A percentile compares a stretch with the other conserved stretches of the same genome.
phyloP scores from a whole-genome alignment of 257 asterid species.

The Verbena officinalis region DNA sequence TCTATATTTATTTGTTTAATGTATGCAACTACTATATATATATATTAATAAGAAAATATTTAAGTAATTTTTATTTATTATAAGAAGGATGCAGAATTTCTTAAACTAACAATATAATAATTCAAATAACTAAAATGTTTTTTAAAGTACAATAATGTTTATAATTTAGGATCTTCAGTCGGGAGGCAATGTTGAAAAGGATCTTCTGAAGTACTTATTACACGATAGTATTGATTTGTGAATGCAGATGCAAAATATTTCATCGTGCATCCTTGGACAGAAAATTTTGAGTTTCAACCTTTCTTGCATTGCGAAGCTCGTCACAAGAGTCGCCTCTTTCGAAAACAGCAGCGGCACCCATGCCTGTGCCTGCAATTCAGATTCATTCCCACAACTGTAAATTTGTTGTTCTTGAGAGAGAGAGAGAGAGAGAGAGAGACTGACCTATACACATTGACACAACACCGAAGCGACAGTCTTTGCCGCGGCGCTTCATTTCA shows the following conservation, averaged over 20 bases:
- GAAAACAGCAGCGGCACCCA: slow-evolving; percentile 99
- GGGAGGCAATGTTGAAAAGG: too few relatives aligned
- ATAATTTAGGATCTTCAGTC: too few relatives aligned
- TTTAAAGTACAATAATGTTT: too few relatives aligned
- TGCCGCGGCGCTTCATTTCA: slow-evolving; percentile 98
- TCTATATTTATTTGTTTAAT: too few relatives aligned
- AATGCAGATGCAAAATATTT: not conserved
- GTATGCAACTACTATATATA: too few relatives aligned
- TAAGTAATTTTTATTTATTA: too few relatives aligned
- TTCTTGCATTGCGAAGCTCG: slow-evolving; percentile 65
- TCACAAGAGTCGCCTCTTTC: slow-evolving; percentile 96
- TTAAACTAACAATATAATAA: too few relatives aligned
- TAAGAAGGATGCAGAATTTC: too few relatives aligned
- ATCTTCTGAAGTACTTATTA: not conserved
- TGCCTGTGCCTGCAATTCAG: slow-evolving; percentile 97
- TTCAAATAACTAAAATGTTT: too few relatives aligned
- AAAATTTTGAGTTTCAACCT: slow-evolving; percentile 48
- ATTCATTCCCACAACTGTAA: too few relatives aligned
- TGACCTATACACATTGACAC: slow-evolving; percentile 98
- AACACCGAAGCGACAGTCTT: slow-evolving; percentile 89
- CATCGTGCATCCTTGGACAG: slow-evolving; percentile 89
- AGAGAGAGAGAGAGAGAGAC: slow-evolving; percentile 27
- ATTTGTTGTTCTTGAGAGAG: not conserved
- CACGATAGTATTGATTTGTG: not conserved
- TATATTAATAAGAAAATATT: too few relatives aligned